Evolutionary conservation across 2,329 filamentous ascomycete species (phyloP).

Genomic region (Penicillium sp.): DNA sequence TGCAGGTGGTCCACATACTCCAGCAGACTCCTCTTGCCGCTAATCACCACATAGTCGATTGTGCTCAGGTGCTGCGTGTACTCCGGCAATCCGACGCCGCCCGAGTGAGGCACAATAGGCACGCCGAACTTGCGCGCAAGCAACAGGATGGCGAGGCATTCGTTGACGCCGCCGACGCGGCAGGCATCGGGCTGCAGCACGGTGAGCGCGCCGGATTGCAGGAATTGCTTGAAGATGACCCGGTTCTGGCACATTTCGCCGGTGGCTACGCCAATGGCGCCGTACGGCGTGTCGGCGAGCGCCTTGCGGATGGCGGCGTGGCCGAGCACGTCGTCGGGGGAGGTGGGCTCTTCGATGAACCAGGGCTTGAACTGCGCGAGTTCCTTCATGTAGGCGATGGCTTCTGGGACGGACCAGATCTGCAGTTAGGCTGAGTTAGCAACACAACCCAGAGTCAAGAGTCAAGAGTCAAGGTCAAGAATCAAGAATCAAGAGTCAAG

Average conservation of each 20-base stretch:
- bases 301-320: slow-evolving; percentile 82
- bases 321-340: slow-evolving; percentile 82
- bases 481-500: neutral
- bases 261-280: slow-evolving; percentile 78
- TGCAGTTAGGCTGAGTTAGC: too few relatives aligned
- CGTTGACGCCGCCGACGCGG: slow-evolving; percentile 84
- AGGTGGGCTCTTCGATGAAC: slow-evolving; percentile 95
- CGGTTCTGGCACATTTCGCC: slow-evolving; percentile 96
- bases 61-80: slow-evolving; percentile 91
- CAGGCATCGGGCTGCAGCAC: slow-evolving; percentile 89
- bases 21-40: slow-evolving; percentile 72
- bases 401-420: slow-evolving; percentile 85
- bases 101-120: slow-evolving; percentile 83
- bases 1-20: slow-evolving; percentile 94
- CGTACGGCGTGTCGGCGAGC: slow-evolving; percentile 51
- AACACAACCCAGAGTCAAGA: too few relatives aligned
- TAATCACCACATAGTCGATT: slow-evolving; percentile 87
- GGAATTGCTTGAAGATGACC: slow-evolving; percentile 88
- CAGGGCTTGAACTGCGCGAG: slow-evolving; percentile 74
- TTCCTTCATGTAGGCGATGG: slow-evolving; percentile 79
- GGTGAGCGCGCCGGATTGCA: slow-evolving; percentile 75
- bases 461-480: neutral
- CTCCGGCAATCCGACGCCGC: slow-evolving; percentile 85
- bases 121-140: slow-evolving; percentile 67
- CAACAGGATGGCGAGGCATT: slow-evolving; percentile 83